Percentiles rank a stretch among this genome's conserved stretches.
Conservation (phyloP, 768 basidiomycete genomes). For the Serendipita vermifera region DNA sequence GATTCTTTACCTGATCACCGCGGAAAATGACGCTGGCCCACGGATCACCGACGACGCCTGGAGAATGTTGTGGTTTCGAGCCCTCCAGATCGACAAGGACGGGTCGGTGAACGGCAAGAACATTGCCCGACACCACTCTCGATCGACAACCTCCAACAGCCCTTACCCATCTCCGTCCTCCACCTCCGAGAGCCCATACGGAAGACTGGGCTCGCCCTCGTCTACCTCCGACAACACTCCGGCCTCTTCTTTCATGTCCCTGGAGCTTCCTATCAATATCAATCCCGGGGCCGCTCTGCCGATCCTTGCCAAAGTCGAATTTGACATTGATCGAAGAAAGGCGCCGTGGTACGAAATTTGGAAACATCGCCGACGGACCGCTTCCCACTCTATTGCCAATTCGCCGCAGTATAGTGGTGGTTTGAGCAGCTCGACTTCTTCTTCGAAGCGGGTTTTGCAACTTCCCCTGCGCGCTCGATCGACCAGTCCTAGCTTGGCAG, state of each 20-base stretch:
- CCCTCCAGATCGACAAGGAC: slow-evolving; percentile 42
- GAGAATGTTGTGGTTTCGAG: slow-evolving; percentile 72
- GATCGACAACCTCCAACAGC: slow-evolving; percentile 4
- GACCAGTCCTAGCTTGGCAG: neutral
- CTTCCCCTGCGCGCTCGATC: slow-evolving; percentile 9
- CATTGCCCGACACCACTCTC: slow-evolving; percentile 4
- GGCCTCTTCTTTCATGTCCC: slow-evolving; percentile 17
- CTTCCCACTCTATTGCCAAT: neutral
- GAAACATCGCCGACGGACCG: slow-evolving; percentile 29
- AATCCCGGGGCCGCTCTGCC: slow-evolving; percentile 52
- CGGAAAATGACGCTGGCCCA: slow-evolving; percentile 38
- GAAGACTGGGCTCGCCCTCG: neutral
- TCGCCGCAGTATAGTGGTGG: neutral
- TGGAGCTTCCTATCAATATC: slow-evolving; percentile 53
- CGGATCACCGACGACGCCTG: slow-evolving; percentile 78
- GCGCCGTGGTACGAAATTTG: slow-evolving; percentile 84
- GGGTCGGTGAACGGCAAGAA: neutral
- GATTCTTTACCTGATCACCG: slow-evolving; percentile 60
- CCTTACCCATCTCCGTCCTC: slow-evolving; percentile 15
- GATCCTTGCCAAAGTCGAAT: slow-evolving; percentile 87
- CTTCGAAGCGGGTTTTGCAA: neutral
- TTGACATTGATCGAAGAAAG: slow-evolving; percentile 72
- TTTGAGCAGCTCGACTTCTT: neutral
- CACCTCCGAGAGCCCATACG: neutral
- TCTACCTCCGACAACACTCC: slow-evolving; percentile 2